phyloP scores from a whole-genome alignment of 208 protist species.

The Phytomonas sp. region DNA sequence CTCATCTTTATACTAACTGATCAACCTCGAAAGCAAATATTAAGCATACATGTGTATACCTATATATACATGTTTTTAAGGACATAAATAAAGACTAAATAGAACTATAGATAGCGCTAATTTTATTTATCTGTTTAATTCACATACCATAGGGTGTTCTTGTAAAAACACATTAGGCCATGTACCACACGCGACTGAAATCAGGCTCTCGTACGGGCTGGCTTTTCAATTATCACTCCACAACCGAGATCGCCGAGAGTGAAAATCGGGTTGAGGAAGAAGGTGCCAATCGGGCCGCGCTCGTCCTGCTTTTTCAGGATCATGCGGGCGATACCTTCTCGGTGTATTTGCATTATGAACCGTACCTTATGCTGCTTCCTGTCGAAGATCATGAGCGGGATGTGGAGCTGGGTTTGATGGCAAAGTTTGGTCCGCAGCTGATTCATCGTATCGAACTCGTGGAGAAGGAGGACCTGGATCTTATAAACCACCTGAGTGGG shows the following conservation, averaged over 20 bases:
- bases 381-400: conserved; percentile 87
- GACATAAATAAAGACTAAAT: background rate
- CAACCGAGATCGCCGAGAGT: conserved; percentile 26
- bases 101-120: background rate
- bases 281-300: conserved; percentile 29
- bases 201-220: conserved; percentile 71
- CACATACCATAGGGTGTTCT: background rate
- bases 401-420: conserved; percentile 91
- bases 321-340: conserved; percentile 74
- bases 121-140: background rate
- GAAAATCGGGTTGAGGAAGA: conserved; percentile 14
- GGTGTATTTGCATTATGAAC: conserved; percentile 61
- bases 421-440: conserved; percentile 79
- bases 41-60: background rate
- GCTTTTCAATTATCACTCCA: conserved; percentile 88
- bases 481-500: conserved; percentile 96
- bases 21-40: background rate
- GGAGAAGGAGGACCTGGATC: conserved; percentile 94
- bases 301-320: conserved; percentile 78
- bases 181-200: conserved; percentile 29
- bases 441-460: conserved; percentile 76
- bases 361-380: conserved; percentile 69
- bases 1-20: background rate
- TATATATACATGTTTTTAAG: background rate
- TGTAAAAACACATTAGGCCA: background rate